Base-by-base conservation (phyloP, 495 filamentous ascomycete species). In the Aspergillus sclerotiicarbonarius region DNA sequence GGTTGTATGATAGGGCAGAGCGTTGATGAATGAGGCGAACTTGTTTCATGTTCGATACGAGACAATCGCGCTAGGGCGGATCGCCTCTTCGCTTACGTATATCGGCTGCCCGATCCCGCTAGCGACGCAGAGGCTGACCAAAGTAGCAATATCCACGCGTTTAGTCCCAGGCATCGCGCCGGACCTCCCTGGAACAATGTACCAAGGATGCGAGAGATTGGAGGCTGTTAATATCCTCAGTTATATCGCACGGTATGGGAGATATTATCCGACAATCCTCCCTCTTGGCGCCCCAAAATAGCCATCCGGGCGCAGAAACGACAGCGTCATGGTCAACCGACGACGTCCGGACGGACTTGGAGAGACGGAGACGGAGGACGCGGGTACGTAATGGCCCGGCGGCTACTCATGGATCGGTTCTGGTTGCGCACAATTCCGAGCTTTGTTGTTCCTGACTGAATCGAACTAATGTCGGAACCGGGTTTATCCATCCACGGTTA, bases 141-240 rank as follows among this genome's bases (percentile, higher is more conserved):
- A 62, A 59, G 47, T 19, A 62, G 60, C 56, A 62, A 62, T 53
- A 35, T 71, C 65, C 61, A 63, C 54, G 62, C 47, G 29, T 50
- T 15, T 13, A 7, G 30, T 16, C 20, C 2, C 46, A 25, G 5
- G 25, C 25, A 25, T 25, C 46, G 13, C 1, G 10, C 46, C 29
- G 21, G 10, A 10, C 33, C 33, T 29, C 5, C 25, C 46, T 49
- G 9, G 47, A 5, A 33, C 15, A 50, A 50, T 50, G 47, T n/a
- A 41, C 37, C 13, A 13, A 15, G 37, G 33, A 35, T 35, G 33
- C 33, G 33, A 37, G 3, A 37, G 33, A 37, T 37, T 37, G 33
- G 9, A 37, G 8, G 12, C 12, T 12, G 37, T 15, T 41, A 41
- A 6, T 41, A n/a, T 41, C 37, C n/a, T 13, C 37, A 15, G 33